These are phyloP conservation scores for Alternaria incomplexa DNA, from an alignment of 2,329 filamentous ascomycete genomes.

Conservation along the genomic window DNA sequence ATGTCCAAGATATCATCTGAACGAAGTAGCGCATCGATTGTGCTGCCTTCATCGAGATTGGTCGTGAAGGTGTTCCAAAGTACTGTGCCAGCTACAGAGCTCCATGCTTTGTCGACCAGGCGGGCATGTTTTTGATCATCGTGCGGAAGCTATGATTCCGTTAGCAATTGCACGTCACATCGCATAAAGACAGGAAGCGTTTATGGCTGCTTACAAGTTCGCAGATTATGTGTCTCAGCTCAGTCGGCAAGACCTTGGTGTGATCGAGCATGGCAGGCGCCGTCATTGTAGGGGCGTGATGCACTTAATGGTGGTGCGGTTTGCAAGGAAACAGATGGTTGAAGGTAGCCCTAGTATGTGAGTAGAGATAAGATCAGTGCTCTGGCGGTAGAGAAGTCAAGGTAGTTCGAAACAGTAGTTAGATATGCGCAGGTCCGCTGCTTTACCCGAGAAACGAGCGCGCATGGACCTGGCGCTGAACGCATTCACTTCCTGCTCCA, in stretches of 20 bases:
- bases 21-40: neutral
- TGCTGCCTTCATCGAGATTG: neutral
- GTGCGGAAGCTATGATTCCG: neutral
- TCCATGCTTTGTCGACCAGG: neutral
- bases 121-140: neutral
- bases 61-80: neutral
- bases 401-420: neutral
- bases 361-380: neutral
- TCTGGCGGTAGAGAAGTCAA: neutral
- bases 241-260: neutral
- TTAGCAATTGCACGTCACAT: neutral
- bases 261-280: neutral
- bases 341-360: neutral
- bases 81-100: neutral
- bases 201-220: neutral
- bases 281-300: neutral
- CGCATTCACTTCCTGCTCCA: neutral
- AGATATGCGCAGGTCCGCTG: neutral
- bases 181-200: neutral
- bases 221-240: neutral
- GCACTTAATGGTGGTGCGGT: accelerated
- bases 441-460: neutral
- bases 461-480: neutral
- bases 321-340: neutral
- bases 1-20: neutral